These are phyloP conservation scores for Stagonosporopsis rhizophila DNA, from an alignment of 2,329 filamentous ascomycete genomes.

Conservation along the genomic window DNA sequence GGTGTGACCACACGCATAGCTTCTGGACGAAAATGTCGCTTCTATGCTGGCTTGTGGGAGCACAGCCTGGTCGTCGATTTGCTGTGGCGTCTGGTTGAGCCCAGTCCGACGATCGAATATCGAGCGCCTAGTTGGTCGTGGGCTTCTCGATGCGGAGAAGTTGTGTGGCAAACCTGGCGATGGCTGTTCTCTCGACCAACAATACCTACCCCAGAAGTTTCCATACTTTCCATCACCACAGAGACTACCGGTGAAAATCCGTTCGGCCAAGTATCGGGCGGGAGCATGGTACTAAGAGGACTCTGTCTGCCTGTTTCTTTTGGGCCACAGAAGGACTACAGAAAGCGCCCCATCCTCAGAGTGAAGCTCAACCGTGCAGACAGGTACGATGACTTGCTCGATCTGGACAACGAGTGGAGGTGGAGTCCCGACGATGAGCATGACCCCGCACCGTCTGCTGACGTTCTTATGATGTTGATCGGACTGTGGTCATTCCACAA, in stretches of 20 bases:
- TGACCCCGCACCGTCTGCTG: not conserved
- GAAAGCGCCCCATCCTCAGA: not conserved
- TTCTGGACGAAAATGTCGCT: not conserved
- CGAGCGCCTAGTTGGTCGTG: conserved; percentile 3
- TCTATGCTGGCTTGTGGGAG: conserved; percentile 1
- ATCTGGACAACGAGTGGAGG: not conserved
- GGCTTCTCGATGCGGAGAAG: not conserved
- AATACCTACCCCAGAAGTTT: not conserved
- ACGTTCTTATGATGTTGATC: not conserved
- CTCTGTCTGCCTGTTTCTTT: not conserved
- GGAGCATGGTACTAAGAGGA: not conserved
- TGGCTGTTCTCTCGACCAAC: not conserved
- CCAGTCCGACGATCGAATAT: not conserved
- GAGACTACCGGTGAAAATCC: not conserved
- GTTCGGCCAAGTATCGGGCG: not conserved
- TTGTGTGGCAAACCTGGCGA: not conserved
- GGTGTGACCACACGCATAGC: not conserved
- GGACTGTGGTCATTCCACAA: not conserved
- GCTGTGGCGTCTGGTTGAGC: not conserved
- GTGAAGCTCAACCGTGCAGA: not conserved
- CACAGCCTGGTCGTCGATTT: not conserved
- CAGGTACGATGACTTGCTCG: not conserved
- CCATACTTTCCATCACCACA: not conserved
- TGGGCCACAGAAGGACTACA: not conserved
- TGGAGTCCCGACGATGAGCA: not conserved